Percentiles rank a stretch among this genome's conserved stretches.
Conservation (phyloP, 345 rosid species). For the Aegle marmelos region DNA sequence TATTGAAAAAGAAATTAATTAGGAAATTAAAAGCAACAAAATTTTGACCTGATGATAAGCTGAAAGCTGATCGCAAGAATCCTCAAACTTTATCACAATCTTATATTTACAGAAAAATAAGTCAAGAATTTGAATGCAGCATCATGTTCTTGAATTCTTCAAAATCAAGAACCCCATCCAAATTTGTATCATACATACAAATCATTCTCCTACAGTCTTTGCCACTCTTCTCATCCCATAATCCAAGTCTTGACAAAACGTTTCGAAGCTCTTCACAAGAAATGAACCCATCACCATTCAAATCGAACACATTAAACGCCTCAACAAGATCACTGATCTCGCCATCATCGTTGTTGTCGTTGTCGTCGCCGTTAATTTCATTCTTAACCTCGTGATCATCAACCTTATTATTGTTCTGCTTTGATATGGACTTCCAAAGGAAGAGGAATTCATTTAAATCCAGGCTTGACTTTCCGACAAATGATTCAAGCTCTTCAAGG, state of each 20-base stretch:
- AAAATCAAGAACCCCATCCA: conserved; percentile 74
- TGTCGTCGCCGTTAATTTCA: neutral
- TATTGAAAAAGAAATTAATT: too few species aligned
- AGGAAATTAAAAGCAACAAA: too few species aligned
- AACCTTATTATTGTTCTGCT: neutral
- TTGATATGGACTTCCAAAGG: conserved; percentile 48
- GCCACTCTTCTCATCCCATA: conserved; percentile 52
- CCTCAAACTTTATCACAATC: too few species aligned
- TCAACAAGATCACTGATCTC: conserved; percentile 31
- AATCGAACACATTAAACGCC: conserved; percentile 74
- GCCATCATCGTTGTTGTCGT: too few species aligned
- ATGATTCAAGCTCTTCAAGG: conserved; percentile 47
- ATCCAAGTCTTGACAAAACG: conserved; percentile 59
- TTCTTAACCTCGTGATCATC: neutral
- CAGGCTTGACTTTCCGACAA: conserved; percentile 60
- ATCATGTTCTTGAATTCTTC: conserved; percentile 84
- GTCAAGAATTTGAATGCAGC: conserved; percentile 9
- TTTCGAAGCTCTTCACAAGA: conserved; percentile 65
- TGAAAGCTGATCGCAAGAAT: too few species aligned
- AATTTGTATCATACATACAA: conserved; percentile 51
- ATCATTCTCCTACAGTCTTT: conserved; percentile 73
- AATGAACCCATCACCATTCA: conserved; percentile 72
- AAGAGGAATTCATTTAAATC: conserved; percentile 53
- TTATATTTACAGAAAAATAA: too few species aligned
- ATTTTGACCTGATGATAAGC: too few species aligned